Conservation (phyloP, 139 green algal genomes). For the Coccomyxa sp. region DNA sequence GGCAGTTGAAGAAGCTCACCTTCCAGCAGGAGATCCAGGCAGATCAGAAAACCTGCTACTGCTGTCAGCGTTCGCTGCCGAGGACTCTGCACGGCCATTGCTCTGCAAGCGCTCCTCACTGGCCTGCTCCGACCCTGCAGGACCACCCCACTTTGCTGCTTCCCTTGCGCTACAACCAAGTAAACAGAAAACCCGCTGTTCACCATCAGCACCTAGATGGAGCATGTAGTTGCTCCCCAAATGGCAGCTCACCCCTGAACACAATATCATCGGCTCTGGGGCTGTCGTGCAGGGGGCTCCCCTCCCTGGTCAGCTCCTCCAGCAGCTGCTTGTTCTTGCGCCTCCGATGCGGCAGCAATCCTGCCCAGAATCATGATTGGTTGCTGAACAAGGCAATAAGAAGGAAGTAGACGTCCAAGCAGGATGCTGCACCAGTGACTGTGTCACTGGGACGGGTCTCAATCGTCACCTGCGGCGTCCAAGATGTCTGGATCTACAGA, state of each 20-base stretch:
- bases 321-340: slow-evolving; percentile 37
- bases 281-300: neutral
- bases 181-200: neutral
- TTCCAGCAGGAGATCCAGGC: no score
- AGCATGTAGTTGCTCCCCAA: neutral
- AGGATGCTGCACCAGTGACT: neutral
- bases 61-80: no score
- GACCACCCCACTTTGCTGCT: neutral
- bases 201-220: neutral
- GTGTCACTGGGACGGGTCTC: neutral
- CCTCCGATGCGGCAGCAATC: slow-evolving; percentile 30
- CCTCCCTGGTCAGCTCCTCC: slow-evolving; percentile 19
- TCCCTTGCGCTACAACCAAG: neutral
- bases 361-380: slow-evolving; percentile 8
- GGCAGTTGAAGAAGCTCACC: no score
- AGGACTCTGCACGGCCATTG: no score
- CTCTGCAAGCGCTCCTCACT: no score
- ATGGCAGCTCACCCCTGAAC: neutral
- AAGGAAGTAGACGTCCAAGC: neutral
- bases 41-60: no score
- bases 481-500: slow-evolving; percentile 31
- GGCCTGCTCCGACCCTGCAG: neutral
- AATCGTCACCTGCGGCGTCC: slow-evolving; percentile 27
- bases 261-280: neutral
- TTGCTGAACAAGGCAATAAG: neutral